Evolutionary conservation across 179 eudicot genomes (phyloP), one percentile per base, ranked within the genome.

Genomic region (Dionaea muscipula): DNA sequence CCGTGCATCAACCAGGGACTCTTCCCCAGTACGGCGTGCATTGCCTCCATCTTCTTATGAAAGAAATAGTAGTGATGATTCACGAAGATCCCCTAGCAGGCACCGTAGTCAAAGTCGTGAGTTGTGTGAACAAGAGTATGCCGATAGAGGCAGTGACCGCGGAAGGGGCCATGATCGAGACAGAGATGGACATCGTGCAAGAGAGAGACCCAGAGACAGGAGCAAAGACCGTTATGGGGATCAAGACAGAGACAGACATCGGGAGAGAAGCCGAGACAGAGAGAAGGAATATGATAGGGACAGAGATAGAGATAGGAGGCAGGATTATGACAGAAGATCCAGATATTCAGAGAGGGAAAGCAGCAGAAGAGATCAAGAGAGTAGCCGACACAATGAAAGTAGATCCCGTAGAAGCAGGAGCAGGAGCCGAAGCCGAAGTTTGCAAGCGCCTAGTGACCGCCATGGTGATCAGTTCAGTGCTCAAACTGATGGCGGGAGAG

Each of bases 1-100:
- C 46, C 91, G 98, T 25, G 94, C 95, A 35, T 84, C 95, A 41
- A 91, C 98, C 27, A 71, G 98, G 67, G 98, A 79, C 65, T 91
- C 95, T 4, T 87, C 98, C 28, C 98, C 98, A 54, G 91, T 91
- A 61, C 87, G 95, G 16, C 87, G 98, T 39, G 76, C 85, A 17
- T 56, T 68, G 2, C 71, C 78, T 13, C 79, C 88, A 39, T 64
- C 80, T 45, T 60, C 85, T n/a, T 70, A 64, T 72, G 87, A 83
- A 28, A 66, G 80, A 39, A 68, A 60, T 50, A 61, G 57, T 10
- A 36, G 62, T 20, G 84, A 76, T 43, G 78, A 73, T 59, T 66
- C 79, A n/a, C 79, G 81, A 33, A 75, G 83, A 47, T 85, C 96
- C 37, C 85, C 90, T 37, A 61, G 73, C 62, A 64, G 63, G 48